Conservation (phyloP, 1,284 basidiomycete species). For the Takashimella koratensis region DNA sequence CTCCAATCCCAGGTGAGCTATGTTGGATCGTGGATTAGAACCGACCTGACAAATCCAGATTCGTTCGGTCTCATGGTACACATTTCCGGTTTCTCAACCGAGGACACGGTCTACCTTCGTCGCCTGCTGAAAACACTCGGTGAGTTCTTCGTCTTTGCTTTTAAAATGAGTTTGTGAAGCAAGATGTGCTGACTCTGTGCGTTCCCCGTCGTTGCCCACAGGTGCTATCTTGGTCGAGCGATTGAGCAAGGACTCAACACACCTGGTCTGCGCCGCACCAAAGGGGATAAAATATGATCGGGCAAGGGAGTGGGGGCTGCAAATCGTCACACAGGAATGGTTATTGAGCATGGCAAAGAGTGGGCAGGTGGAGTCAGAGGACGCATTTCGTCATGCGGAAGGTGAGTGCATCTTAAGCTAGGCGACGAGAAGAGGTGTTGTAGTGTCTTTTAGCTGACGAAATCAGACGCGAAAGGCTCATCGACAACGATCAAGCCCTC, state of each 20-base stretch:
- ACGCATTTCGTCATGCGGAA: constrained; percentile 9
- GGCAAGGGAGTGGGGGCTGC: constrained; percentile 38
- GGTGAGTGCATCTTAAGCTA: neutral
- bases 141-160: no score
- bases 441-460: constrained; percentile 10
- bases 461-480: constrained; percentile 8
- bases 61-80: constrained; percentile 22
- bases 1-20: constrained; percentile 32
- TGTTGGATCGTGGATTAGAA: neutral
- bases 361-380: constrained; percentile 24
- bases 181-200: constrained; percentile 3
- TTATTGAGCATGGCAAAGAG: constrained; percentile 31
- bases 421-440: constrained; percentile 8
- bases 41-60: neutral
- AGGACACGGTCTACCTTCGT: constrained; percentile 31
- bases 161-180: neutral
- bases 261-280: constrained; percentile 30
- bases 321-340: constrained; percentile 37
- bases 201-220: constrained; percentile 3
- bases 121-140: constrained; percentile 38
- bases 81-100: constrained; percentile 37
- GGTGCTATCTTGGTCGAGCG: constrained; percentile 30
- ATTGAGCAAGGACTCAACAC: constrained; percentile 34
- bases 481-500: neutral
- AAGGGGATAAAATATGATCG: constrained; percentile 34